Percentiles rank a stretch among this genome's conserved stretches.
Conservation (phyloP, 2,329 filamentous ascomycete species). For the Talaromyces sp. region DNA sequence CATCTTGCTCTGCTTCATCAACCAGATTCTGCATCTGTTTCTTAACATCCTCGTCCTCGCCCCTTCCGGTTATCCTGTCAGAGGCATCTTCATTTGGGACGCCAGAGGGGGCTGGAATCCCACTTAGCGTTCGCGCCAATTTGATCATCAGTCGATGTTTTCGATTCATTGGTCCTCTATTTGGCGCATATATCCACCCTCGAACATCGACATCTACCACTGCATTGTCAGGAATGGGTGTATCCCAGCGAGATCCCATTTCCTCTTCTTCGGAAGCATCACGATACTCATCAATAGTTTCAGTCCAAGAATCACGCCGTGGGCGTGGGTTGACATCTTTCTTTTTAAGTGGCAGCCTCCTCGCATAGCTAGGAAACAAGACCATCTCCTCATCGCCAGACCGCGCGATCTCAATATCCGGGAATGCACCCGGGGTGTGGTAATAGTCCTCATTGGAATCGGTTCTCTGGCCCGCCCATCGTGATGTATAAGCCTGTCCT, state of each 20-base stretch:
- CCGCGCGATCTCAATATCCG: conserved; percentile 77
- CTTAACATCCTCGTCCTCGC: conserved; percentile 69
- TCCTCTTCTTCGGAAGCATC: conserved; percentile 52
- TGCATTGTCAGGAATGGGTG: conserved; percentile 77
- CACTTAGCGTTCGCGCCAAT: conserved; percentile 82
- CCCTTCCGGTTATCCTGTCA: conserved; percentile 42
- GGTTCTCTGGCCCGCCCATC: conserved; percentile 53
- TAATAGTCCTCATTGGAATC: conserved; percentile 50
- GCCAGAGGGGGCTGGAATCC: conserved; percentile 70
- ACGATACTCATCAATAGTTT: conserved; percentile 44
- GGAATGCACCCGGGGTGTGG: conserved; percentile 74
- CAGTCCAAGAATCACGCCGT: conserved; percentile 32
- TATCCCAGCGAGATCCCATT: conserved; percentile 77
- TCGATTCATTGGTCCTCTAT: conserved; percentile 79
- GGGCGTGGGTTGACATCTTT: conserved; percentile 29
- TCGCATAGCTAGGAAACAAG: conserved; percentile 90
- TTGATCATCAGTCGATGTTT: conserved; percentile 86
- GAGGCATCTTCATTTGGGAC: conserved; percentile 33
- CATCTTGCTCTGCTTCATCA: conserved; percentile 69
- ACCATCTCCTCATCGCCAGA: conserved; percentile 90
- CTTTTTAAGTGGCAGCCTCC: conserved; percentile 63
- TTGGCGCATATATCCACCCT: conserved; percentile 91
- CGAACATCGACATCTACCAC: conserved; percentile 92
- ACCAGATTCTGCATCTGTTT: conserved; percentile 78
- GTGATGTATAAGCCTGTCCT: conserved; percentile 66